Conservation (phyloP, 139 green algal species). For the Picochlorum sp. region DNA sequence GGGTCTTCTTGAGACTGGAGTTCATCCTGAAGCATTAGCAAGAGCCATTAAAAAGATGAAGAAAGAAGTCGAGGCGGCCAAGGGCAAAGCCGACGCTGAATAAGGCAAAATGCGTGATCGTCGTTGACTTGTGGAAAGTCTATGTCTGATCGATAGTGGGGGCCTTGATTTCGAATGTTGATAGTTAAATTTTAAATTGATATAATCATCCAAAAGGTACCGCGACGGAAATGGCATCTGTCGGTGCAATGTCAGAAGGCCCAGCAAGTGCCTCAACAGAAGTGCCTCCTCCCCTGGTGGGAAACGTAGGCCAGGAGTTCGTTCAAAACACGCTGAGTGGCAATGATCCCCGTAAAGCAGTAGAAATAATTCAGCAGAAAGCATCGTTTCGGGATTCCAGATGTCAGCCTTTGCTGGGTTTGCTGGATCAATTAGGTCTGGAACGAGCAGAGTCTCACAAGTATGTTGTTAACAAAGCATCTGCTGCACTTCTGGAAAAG, state of each 20-base stretch:
- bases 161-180: not conserved
- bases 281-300: conserved; percentile 11
- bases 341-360: conserved; percentile 25
- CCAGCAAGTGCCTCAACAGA: not conserved
- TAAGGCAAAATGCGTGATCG: too few species aligned
- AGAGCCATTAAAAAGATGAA: conserved; percentile 53
- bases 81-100: too few species aligned
- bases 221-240: not conserved
- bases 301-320: conserved; percentile 17
- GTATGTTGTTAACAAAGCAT: conserved; percentile 39
- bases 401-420: conserved; percentile 52
- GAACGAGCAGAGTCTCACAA: conserved; percentile 38
- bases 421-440: conserved; percentile 61
- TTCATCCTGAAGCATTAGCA: conserved; percentile 73
- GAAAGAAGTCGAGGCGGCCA: conserved; percentile 35
- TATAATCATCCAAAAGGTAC: not conserved
- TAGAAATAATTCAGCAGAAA: conserved; percentile 32
- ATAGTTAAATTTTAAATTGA: not conserved
- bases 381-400: conserved; percentile 35
- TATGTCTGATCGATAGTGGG: too few species aligned
- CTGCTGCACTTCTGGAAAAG: conserved; percentile 33
- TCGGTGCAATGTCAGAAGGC: not conserved
- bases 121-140: too few species aligned
- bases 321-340: conserved; percentile 28
- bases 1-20: conserved; percentile 53